These are phyloP conservation scores for Nymphaea colorata DNA, from an alignment of 164 flowering plant genomes.

Conservation along the genomic window DNA sequence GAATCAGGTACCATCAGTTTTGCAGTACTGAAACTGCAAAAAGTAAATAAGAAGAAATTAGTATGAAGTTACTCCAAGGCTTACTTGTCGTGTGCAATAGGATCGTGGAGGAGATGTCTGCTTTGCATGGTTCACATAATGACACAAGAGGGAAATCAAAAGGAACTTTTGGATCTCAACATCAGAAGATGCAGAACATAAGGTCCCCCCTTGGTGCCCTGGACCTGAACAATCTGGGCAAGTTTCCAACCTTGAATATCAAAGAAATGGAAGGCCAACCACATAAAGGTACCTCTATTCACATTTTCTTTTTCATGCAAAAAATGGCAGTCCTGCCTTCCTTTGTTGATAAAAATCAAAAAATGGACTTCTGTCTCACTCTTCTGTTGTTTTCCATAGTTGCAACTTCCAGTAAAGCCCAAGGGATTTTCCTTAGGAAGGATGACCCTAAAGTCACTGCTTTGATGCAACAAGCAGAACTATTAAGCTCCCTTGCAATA, in stretches of 20 bases:
- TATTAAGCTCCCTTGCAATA: slow-evolving; percentile 78
- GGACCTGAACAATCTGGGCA: slow-evolving; percentile 29
- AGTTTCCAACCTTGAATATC: slow-evolving; percentile 8
- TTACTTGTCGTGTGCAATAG: too few relatives aligned
- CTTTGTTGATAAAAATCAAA: too few relatives aligned
- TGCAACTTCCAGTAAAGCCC: slow-evolving; percentile 13
- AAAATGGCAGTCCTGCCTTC: too few relatives aligned
- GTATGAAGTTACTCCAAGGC: too few relatives aligned
- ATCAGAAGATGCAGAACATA: slow-evolving; percentile 17
- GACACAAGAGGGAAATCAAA: slow-evolving; percentile 20
- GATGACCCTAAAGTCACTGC: slow-evolving; percentile 81
- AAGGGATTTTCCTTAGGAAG: slow-evolving; percentile 67
- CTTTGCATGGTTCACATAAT: slow-evolving; percentile 1
- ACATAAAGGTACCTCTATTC: too few relatives aligned
- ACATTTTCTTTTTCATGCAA: too few relatives aligned
- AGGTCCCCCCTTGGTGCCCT: slow-evolving; percentile 61
- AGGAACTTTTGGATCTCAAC: slow-evolving; percentile 13
- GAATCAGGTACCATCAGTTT: slow-evolving; percentile 43
- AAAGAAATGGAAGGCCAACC: too few relatives aligned
- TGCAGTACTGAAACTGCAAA: too few relatives aligned
- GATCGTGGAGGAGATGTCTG: too few relatives aligned
- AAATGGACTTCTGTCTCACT: too few relatives aligned
- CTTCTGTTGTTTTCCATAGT: too few relatives aligned
- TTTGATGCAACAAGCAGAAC: slow-evolving; percentile 84
- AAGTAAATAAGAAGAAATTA: too few relatives aligned